Evolutionary conservation across 2,329 filamentous ascomycete species (phyloP).

Genomic region (Diplodia sapinea): DNA sequence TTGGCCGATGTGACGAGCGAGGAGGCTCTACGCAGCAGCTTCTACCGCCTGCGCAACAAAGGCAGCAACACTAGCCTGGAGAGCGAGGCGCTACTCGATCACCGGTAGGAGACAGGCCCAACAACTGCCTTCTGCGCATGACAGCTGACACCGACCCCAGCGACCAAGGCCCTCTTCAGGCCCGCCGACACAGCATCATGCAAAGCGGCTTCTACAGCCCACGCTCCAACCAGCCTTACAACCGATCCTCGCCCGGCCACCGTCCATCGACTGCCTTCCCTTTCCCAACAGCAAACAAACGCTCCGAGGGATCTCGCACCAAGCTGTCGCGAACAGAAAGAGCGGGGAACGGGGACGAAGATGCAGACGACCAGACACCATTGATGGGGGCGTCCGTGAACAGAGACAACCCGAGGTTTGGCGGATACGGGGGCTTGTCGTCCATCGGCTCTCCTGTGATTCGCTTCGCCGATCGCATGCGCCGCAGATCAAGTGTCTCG

Average conservation of each 20-base stretch:
- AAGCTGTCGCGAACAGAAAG: slow-evolving; percentile 39
- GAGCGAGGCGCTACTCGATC: slow-evolving; percentile 85
- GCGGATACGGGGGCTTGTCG: slow-evolving; percentile 42
- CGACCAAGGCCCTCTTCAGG: slow-evolving; percentile 49
- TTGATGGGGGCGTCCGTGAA: slow-evolving; percentile 52
- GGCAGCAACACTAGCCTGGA: slow-evolving; percentile 86
- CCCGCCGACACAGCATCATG: slow-evolving; percentile 53
- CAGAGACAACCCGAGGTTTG: slow-evolving; percentile 43
- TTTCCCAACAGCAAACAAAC: slow-evolving; percentile 22
- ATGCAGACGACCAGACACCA: slow-evolving; percentile 60
- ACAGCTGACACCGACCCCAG: slow-evolving; percentile 30
- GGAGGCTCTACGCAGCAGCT: slow-evolving; percentile 51
- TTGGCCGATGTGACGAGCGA: slow-evolving; percentile 47
- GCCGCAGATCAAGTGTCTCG: slow-evolving; percentile 42
- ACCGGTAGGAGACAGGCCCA: slow-evolving; percentile 62
- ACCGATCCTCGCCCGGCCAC: slow-evolving; percentile 32
- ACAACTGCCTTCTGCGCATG: neutral
- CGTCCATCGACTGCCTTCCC: slow-evolving; percentile 32
- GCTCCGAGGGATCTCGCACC: slow-evolving; percentile 1
- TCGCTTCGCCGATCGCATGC: slow-evolving; percentile 39
- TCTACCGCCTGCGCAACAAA: slow-evolving; percentile 64
- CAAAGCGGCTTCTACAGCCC: slow-evolving; percentile 41
- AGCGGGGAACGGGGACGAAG: slow-evolving; percentile 58
- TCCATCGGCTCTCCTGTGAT: slow-evolving; percentile 38
- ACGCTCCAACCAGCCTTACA: slow-evolving; percentile 39